A percentile compares a stretch with the other conserved stretches of the same genome.
Evolutionary conservation across 1,284 basidiomycete genomes (phyloP).

Genomic region (Polyporus tsugae): DNA sequence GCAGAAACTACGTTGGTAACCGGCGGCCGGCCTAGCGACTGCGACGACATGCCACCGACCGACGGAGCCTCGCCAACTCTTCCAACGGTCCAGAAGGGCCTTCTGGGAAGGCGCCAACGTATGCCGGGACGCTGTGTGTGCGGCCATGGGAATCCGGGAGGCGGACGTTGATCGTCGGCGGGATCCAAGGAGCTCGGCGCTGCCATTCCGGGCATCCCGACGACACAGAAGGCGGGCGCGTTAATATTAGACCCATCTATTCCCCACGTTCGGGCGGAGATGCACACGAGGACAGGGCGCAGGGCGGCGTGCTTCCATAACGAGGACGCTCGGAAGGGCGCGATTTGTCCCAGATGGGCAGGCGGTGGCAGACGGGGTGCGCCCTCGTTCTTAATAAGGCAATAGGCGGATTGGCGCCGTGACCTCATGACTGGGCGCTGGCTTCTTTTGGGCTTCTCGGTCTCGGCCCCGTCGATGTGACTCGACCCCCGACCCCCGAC

Average conservation of each 20-base stretch:
- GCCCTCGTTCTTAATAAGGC: conserved; percentile 13
- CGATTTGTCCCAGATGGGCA: conserved; percentile 19
- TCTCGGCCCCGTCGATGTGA: conserved; percentile 31
- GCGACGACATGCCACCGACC: background rate
- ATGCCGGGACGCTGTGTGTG: background rate
- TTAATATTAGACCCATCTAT: conserved; percentile 10
- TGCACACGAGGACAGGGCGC: conserved; percentile 26
- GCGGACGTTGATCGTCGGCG: conserved; percentile 13
- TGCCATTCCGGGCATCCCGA: conserved; percentile 22
- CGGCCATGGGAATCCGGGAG: conserved; percentile 19
- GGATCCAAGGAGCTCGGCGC: conserved; percentile 16
- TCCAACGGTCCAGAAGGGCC: background rate
- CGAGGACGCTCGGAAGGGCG: conserved; percentile 15
- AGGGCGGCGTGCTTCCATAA: conserved; percentile 26
- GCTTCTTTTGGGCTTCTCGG: conserved; percentile 20
- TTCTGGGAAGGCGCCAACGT: background rate
- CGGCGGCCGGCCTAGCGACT: too few species aligned
- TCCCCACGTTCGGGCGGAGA: conserved; percentile 23
- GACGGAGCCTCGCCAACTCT: background rate
- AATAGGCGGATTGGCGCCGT: conserved; percentile 22
- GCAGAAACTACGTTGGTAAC: too few species aligned
- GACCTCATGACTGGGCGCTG: conserved; percentile 10
- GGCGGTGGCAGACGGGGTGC: conserved; percentile 8
- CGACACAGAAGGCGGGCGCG: conserved; percentile 9
- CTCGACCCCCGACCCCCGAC: conserved; percentile 34